A percentile compares a stretch with the other conserved stretches of the same genome.
Evolutionary conservation across 2,329 filamentous ascomycete genomes (phyloP).

Genomic region (Colletotrichum falcatum): DNA sequence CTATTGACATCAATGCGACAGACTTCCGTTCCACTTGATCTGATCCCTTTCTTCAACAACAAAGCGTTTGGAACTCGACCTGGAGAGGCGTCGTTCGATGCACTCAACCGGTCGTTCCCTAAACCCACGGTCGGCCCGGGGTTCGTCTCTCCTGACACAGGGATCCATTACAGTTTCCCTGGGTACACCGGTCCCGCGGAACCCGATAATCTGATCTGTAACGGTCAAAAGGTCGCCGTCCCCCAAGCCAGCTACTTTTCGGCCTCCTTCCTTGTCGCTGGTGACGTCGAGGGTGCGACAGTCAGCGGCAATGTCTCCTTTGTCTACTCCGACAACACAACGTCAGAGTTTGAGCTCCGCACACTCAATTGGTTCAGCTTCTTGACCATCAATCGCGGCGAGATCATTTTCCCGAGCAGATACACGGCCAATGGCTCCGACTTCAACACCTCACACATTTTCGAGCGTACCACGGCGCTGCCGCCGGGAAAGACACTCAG

Average conservation of each 20-base stretch:
- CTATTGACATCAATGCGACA: conserved; percentile 7
- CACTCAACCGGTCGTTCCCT: conserved; percentile 56
- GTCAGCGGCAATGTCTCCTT: conserved; percentile 57
- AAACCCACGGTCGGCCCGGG: conserved; percentile 47
- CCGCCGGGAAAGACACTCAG: conserved; percentile 52
- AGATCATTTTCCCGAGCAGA: conserved; percentile 57
- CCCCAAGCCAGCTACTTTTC: conserved; percentile 53
- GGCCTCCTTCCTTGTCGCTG: conserved; percentile 56
- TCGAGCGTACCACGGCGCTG: conserved; percentile 56
- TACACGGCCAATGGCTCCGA: conserved; percentile 55
- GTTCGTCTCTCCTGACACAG: conserved; percentile 55
- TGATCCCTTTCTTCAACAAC: conserved; percentile 55
- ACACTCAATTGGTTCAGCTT: conserved; percentile 58
- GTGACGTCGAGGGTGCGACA: conserved; percentile 54
- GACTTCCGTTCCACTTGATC: conserved; percentile 17
- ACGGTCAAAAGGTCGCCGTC: conserved; percentile 54
- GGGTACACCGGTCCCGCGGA: conserved; percentile 51
- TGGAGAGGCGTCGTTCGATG: conserved; percentile 60
- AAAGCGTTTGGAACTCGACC: conserved; percentile 59
- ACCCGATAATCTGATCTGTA: conserved; percentile 59
- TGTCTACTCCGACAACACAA: conserved; percentile 55
- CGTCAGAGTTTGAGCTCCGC: conserved; percentile 56
- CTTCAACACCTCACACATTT: conserved; percentile 58
- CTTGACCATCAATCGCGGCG: conserved; percentile 58
- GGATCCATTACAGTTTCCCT: conserved; percentile 56